Evolutionary conservation across 2,329 filamentous ascomycete genomes (phyloP), one percentile per base, ranked within the genome.

Genomic region (Neonectria faginata): DNA sequence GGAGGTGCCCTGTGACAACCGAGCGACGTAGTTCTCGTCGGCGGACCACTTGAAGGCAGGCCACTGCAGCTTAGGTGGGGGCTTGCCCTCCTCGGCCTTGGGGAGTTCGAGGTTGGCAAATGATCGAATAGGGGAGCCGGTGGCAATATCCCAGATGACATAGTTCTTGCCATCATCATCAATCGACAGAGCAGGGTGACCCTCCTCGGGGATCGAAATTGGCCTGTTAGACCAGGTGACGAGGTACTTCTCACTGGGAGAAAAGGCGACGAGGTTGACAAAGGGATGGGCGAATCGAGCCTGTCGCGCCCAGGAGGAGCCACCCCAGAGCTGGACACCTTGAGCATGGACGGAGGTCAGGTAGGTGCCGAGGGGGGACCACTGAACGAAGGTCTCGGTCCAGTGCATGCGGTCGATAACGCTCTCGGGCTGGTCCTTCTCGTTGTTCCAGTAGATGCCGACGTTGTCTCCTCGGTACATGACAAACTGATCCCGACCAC

Each of bases 91-190:
- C 66, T 81, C 80, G 5, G 71, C 70, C 69, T 86, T 87, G 31
- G 92, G 89, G 14, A 92, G 82, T 71, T 99, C 96, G 68, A 97
- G 87, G 72, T 95, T 97, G 68, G 93, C 90, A 77, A 99, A 99
- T 0, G 96, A 98, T 68, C 96, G 92, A 55, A 99, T 86, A 61
- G 95, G 93, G 79, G 95, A 92, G 74, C 89, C 90, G 10, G 95
- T 96, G 57, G 92, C 92, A 67, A 98, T 91, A 76, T 98, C 95
- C 96, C 96, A 99, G 76, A 99, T 94, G 76, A 99, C 92, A 80
- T 98, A 98, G 86, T 98, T 97, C 86, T 98, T 98, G 80, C 96
- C 96, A 74, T 99, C 95, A 76, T 99, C 96, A 75, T 98, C 96
- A 65, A 94, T 85, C 3, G 92, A 90, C 55, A 97, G 86, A n/a